Evolutionary conservation across 495 filamentous ascomycete genomes (phyloP).

Genomic region (Cercophora samala): DNA sequence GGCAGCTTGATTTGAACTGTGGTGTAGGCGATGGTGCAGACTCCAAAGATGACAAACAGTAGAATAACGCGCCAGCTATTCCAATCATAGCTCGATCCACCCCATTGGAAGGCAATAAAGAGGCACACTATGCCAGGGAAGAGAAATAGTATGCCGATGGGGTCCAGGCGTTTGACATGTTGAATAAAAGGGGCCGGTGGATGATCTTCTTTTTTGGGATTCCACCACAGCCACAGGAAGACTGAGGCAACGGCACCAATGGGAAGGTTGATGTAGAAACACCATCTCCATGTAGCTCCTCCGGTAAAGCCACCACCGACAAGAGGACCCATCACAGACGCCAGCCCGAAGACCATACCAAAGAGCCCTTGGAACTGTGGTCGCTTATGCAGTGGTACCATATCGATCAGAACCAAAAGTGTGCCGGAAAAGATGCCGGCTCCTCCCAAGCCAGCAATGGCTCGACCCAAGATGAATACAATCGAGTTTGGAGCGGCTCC

Average conservation of each 20-base stretch:
- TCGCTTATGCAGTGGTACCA: constrained; percentile 54
- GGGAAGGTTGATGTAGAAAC: constrained; percentile 64
- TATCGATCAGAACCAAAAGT: constrained; percentile 54
- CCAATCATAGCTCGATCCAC: constrained; percentile 71
- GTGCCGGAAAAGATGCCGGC: constrained; percentile 55
- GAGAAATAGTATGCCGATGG: constrained; percentile 66
- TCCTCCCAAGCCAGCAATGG: constrained; percentile 58
- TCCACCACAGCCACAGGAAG: constrained; percentile 49
- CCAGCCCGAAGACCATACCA: constrained; percentile 54
- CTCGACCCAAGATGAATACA: constrained; percentile 60
- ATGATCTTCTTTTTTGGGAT: constrained; percentile 36
- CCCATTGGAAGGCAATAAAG: constrained; percentile 82
- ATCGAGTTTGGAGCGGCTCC: constrained; percentile 57
- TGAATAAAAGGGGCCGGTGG: constrained; percentile 34
- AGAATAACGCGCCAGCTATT: constrained; percentile 61
- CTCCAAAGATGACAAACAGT: constrained; percentile 62
- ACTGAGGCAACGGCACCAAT: constrained; percentile 51
- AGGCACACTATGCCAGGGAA: constrained; percentile 69
- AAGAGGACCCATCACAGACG: constrained; percentile 48
- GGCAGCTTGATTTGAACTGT: constrained; percentile 62
- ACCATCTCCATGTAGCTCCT: constrained; percentile 52
- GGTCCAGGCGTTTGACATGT: constrained; percentile 60
- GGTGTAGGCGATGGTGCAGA: constrained; percentile 61
- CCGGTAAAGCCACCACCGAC: constrained; percentile 51
- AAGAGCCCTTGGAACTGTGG: constrained; percentile 55